These are phyloP conservation scores for Flaveria robusta DNA, from an alignment of 129 eudicot genomes.

Conservation along the genomic window DNA sequence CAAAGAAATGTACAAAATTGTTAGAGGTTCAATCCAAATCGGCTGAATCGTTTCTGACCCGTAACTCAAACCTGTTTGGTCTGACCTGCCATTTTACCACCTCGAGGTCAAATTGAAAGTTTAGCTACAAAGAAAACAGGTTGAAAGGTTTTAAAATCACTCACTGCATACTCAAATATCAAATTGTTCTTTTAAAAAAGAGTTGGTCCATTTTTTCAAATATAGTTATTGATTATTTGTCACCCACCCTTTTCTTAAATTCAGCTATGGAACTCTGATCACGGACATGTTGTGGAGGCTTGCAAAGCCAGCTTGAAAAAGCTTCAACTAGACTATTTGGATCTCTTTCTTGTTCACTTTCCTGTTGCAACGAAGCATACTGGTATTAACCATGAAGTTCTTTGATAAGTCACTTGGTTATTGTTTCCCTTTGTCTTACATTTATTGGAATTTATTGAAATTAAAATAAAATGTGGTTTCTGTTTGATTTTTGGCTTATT, in stretches of 20 bases:
- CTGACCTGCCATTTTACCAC: not conserved
- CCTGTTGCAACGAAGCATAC: slow-evolving; percentile 87
- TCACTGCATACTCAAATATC: not conserved
- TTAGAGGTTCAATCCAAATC: not conserved
- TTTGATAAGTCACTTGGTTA: not conserved
- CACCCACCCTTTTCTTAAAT: not conserved
- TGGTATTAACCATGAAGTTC: slow-evolving; percentile 40
- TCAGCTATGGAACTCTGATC: slow-evolving; percentile 96
- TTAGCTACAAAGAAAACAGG: slow-evolving; percentile 8
- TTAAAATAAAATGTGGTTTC: not conserved
- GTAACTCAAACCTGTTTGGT: not conserved
- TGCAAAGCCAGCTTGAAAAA: slow-evolving; percentile 87
- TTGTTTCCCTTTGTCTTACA: not conserved
- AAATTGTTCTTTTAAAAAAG: not conserved
- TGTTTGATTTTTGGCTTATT: slow-evolving; percentile 4
- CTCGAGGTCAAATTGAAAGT: not conserved
- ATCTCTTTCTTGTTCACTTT: slow-evolving; percentile 77
- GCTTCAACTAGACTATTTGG: slow-evolving; percentile 83
- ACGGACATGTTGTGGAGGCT: slow-evolving; percentile 88
- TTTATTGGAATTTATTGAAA: not conserved
- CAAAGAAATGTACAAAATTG: not conserved
- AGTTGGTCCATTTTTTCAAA: not conserved
- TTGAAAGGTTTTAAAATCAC: not conserved
- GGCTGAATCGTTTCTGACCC: not conserved
- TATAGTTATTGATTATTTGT: not conserved